A percentile compares a stretch with the other conserved stretches of the same genome.
phyloP scores from a whole-genome alignment of 2,329 filamentous ascomycete genomes.

The Thelonectria discophora region DNA sequence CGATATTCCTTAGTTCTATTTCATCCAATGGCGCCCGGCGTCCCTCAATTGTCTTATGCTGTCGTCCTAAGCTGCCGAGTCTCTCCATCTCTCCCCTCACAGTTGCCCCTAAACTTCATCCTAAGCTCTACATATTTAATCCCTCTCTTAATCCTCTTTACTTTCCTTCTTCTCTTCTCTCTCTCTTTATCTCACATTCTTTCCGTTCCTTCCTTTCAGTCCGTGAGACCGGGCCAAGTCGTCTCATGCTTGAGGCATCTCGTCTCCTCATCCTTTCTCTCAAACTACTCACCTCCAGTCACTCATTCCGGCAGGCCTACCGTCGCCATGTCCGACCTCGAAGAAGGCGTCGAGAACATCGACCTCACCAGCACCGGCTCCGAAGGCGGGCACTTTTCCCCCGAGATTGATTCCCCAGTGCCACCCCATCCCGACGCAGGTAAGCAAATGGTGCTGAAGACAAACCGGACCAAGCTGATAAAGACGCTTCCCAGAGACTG shows the following conservation, averaged over 20 bases:
- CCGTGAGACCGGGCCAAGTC: neutral
- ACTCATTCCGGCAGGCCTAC: neutral
- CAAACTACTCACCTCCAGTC: neutral
- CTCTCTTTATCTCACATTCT: neutral
- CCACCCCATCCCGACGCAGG: neutral
- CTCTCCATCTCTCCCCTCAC: neutral
- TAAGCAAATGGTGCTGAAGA: neutral
- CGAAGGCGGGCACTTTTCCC: neutral
- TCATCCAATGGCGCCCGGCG: neutral
- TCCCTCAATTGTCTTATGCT: neutral
- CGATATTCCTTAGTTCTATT: neutral
- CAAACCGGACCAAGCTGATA: neutral
- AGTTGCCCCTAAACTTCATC: neutral
- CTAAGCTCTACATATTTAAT: conserved; percentile 1
- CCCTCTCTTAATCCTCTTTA: neutral
- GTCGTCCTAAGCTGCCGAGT: neutral
- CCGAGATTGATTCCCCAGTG: neutral
- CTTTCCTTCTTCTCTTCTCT: neutral
- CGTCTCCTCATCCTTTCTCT: neutral
- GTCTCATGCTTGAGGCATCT: neutral
- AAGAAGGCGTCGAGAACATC: neutral
- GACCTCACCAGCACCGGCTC: neutral
- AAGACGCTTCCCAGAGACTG: neutral
- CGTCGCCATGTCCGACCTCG: conserved; percentile 6
- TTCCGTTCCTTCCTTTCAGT: neutral